These are phyloP conservation scores for Ehretia macrophylla DNA, from an alignment of 257 asterid genomes.

Conservation along the genomic window DNA sequence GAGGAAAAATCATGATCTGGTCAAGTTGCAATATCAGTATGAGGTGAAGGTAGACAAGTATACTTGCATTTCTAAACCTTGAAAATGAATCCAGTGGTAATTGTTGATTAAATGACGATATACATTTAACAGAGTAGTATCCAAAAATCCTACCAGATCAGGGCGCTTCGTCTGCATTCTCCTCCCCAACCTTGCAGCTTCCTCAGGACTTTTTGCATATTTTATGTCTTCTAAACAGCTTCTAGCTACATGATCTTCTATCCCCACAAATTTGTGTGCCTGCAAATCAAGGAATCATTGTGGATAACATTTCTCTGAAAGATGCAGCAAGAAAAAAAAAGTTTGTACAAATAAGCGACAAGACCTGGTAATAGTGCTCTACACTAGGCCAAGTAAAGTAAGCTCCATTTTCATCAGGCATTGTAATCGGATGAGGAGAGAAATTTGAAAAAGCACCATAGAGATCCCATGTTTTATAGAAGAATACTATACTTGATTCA, in stretches of 20 bases:
- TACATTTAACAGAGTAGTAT: too few species aligned
- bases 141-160: constrained; percentile 44
- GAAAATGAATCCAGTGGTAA: too few species aligned
- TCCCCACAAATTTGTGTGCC: constrained; percentile 81
- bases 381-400: constrained; percentile 70
- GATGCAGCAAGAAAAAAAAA: constrained; percentile 1
- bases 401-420: constrained; percentile 70
- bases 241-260: constrained; percentile 55
- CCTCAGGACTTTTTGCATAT: constrained; percentile 86
- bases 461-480: constrained; percentile 95
- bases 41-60: too few species aligned
- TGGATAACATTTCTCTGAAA: constrained; percentile 7
- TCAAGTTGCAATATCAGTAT: too few species aligned
- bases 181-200: constrained; percentile 94
- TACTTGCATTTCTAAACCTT: too few species aligned
- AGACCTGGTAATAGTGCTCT: constrained; percentile 98
- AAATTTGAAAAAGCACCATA: constrained; percentile 94
- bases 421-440: constrained; percentile 72
- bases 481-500: constrained; percentile 81
- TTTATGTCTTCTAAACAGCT: constrained; percentile 58
- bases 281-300: constrained; percentile 23
- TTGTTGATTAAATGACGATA: too few species aligned
- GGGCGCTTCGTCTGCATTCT: constrained; percentile 71
- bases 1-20: too few species aligned
- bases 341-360: background rate